Percentiles rank a stretch among this genome's conserved stretches.
These are phyloP conservation scores for Leccinellum rugosiceps DNA, from an alignment of 768 basidiomycete genomes.

Conservation along the genomic window DNA sequence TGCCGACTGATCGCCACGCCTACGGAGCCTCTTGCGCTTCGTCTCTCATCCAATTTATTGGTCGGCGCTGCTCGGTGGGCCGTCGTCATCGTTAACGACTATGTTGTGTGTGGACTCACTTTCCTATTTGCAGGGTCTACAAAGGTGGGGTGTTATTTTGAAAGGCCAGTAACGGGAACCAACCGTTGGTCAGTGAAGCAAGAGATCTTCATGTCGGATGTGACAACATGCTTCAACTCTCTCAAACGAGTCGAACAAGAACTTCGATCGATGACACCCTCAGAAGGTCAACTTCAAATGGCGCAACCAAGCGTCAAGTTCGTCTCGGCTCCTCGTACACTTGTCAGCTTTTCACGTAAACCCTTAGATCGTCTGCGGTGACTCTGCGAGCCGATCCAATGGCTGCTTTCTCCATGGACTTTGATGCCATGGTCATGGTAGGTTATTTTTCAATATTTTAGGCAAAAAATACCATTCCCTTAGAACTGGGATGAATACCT, in stretches of 20 bases:
- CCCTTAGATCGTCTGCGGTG: conserved; percentile 45
- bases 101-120: conserved; percentile 1
- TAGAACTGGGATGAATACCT: conserved; percentile 67
- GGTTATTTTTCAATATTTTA: conserved; percentile 17
- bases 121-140: conserved; percentile 38
- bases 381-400: conserved; percentile 53
- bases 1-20: conserved; percentile 81
- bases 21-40: conserved; percentile 80
- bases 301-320: conserved; percentile 64
- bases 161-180: not conserved
- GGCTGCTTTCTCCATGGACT: conserved; percentile 50
- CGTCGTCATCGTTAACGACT: not conserved
- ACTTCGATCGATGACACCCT: conserved; percentile 42
- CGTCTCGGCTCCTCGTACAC: conserved; percentile 12
- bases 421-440: conserved; percentile 64
- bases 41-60: conserved; percentile 85
- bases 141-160: conserved; percentile 35
- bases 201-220: conserved; percentile 79
- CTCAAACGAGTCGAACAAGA: conserved; percentile 80
- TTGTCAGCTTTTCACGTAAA: not conserved
- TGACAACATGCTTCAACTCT: conserved; percentile 70
- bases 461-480: not conserved
- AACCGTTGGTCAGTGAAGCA: conserved; percentile 60
- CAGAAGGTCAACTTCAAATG: conserved; percentile 65
- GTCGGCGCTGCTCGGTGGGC: conserved; percentile 84